phyloP scores from a whole-genome alignment of 495 filamentous ascomycete species.

The Xylaria cubensis region DNA sequence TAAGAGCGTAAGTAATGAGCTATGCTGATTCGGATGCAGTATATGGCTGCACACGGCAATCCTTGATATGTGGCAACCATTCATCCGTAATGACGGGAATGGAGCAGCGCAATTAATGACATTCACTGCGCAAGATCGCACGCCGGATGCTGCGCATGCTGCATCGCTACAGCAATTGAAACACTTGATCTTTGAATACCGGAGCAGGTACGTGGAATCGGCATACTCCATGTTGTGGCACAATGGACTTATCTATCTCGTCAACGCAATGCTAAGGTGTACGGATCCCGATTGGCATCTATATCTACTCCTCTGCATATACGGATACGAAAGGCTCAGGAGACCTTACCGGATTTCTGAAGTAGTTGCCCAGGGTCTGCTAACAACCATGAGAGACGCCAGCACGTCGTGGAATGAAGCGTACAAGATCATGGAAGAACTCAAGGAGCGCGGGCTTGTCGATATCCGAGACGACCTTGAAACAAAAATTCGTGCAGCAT shows the following conservation, averaged over 20 bases:
- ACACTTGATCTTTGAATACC: slow-evolving; percentile 37
- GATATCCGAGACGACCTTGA: slow-evolving; percentile 14
- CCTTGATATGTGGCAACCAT: slow-evolving; percentile 36
- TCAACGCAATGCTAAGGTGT: slow-evolving; percentile 35
- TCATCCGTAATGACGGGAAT: slow-evolving; percentile 16
- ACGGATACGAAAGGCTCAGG: slow-evolving; percentile 37
- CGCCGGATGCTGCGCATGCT: slow-evolving; percentile 31
- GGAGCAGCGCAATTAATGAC: slow-evolving; percentile 27
- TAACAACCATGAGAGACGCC: slow-evolving; percentile 33
- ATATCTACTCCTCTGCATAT: slow-evolving; percentile 39
- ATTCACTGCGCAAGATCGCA: slow-evolving; percentile 29
- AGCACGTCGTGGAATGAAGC: slow-evolving; percentile 31
- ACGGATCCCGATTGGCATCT: slow-evolving; percentile 34
- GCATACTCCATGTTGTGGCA: slow-evolving; percentile 41
- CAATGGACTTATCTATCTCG: slow-evolving; percentile 38
- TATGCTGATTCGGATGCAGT: slow-evolving; percentile 27
- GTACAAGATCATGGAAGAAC: slow-evolving; percentile 28
- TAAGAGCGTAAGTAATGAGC: background rate
- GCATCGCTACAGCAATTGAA: slow-evolving; percentile 41
- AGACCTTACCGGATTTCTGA: slow-evolving; percentile 34
- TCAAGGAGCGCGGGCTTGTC: slow-evolving; percentile 29
- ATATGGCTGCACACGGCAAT: slow-evolving; percentile 40
- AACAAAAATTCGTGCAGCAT: slow-evolving; percentile 30
- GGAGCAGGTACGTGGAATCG: slow-evolving; percentile 28
- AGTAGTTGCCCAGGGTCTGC: slow-evolving; percentile 31